Base-by-base conservation (phyloP, 805 yeast genomes). In the Vanderwaltozyma yarrowii region DNA sequence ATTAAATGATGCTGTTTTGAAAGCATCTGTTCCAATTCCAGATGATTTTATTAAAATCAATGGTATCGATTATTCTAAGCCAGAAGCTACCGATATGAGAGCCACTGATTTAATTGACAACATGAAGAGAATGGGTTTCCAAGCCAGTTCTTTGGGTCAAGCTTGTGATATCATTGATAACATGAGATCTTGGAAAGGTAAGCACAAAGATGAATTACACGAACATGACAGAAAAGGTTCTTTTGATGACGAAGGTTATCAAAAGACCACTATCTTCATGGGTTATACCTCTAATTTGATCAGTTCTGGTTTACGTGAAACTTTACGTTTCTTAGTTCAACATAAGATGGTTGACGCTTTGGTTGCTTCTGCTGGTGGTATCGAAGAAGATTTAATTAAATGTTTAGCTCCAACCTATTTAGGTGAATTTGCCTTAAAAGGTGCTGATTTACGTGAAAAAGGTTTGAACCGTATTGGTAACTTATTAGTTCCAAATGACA, bases 391-490 rank as follows among this genome's bases (percentile, higher is more conserved):
- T 64, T 66, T 92, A 35, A 92, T 92, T 69, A 92, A 92, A 63
- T 87, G 95, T 58, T 69, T 92, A 40, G 98, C 97, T 2, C 96
- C 96, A 39, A 92, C 99, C 7, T 88, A 78, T 54, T 68, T 94
- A 70, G 96, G 98, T 37, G 96, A 87, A 36, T 92, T 87, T 61
- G 60, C 80, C 32, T 69, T 89, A 48, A 76, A 78, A 13, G 99
- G 99, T 43, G 69, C 78, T 40, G 69, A 71, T 34, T 72, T 92
- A 45, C 78, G 99, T 62, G 95, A 86, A 36, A 80, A 87, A 61
- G 99, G 99, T 45, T 78, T 92, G 81, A 92, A 92, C 69, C 80
- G 99, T 65, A 92, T 94, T 53, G 99, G 99, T 45, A 94, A 92
- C 61, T 70, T 92, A 61, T 71, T 92, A 50, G 97, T 92, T 37